These are phyloP conservation scores for Ophiostoma pallidulum DNA, from an alignment of 2,329 filamentous ascomycete genomes.

Conservation along the genomic window DNA sequence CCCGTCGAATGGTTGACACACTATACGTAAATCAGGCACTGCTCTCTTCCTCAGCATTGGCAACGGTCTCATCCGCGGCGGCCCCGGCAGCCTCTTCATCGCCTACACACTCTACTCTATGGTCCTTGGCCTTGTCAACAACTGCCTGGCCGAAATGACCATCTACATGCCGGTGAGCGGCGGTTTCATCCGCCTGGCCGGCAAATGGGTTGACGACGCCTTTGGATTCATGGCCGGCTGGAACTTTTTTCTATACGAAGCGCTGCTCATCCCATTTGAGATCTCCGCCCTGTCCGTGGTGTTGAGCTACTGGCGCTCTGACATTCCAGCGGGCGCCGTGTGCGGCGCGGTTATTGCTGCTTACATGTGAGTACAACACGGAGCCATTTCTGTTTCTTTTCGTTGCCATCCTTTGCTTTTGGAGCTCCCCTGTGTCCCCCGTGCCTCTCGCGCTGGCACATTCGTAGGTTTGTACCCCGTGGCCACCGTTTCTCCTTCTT, in stretches of 20 bases:
- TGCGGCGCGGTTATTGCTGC: conserved; percentile 41
- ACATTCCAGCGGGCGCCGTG: conserved; percentile 39
- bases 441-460: too few species aligned
- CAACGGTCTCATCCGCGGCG: conserved; percentile 30
- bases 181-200: conserved; percentile 55
- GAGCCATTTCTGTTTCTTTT: background rate
- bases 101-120: conserved; percentile 47
- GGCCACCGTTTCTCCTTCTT: too few species aligned
- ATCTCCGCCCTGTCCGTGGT: conserved; percentile 32
- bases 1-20: too few species aligned
- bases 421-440: too few species aligned
- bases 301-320: conserved; percentile 36
- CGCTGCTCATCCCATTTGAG: conserved; percentile 32
- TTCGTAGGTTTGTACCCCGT: too few species aligned
- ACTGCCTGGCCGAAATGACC: conserved; percentile 56
- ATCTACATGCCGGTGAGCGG: conserved; percentile 53
- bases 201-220: conserved; percentile 57
- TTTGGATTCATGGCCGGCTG: conserved; percentile 46
- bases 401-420: background rate
- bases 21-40: too few species aligned
- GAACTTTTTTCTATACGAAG: conserved; percentile 36
- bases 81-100: conserved; percentile 36
- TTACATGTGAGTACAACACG: conserved; percentile 14
- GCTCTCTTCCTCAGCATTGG: conserved; percentile 55
- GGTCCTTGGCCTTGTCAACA: conserved; percentile 53